These are phyloP conservation scores for Emergomyces africanus DNA, from an alignment of 2,329 filamentous ascomycete genomes.

Conservation along the genomic window DNA sequence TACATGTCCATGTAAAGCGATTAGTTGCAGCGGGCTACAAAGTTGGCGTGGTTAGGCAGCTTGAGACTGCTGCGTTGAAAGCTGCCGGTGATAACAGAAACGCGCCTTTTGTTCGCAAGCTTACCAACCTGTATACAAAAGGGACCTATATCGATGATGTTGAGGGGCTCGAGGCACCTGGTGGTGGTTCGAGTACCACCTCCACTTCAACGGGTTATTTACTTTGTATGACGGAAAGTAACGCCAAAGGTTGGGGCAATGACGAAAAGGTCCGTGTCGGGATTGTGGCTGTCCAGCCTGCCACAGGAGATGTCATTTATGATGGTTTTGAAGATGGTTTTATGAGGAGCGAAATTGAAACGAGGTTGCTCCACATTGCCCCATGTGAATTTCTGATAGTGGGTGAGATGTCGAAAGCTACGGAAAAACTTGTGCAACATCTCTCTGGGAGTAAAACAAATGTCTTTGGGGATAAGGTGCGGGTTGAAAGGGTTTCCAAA, in stretches of 20 bases:
- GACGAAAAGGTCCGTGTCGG: conserved; percentile 92
- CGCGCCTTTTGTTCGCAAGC: conserved; percentile 76
- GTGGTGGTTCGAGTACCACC: conserved; percentile 42
- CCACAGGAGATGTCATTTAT: conserved; percentile 90
- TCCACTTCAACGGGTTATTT: conserved; percentile 67
- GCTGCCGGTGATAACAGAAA: conserved; percentile 92
- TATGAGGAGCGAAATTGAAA: conserved; percentile 94
- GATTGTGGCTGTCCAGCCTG: conserved; percentile 85
- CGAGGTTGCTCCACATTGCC: conserved; percentile 83
- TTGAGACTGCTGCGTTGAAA: conserved; percentile 91
- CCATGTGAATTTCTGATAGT: conserved; percentile 93
- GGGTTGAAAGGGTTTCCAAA: conserved; percentile 67
- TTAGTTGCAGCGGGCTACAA: conserved; percentile 89
- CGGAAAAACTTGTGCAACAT: conserved; percentile 83
- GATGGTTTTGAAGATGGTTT: conserved; percentile 95
- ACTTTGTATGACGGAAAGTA: conserved; percentile 78
- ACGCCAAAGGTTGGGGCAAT: conserved; percentile 65
- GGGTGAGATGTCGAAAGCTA: conserved; percentile 76
- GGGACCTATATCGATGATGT: conserved; percentile 94
- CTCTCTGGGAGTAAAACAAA: conserved; percentile 81
- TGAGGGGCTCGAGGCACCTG: conserved; percentile 68
- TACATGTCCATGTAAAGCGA: conserved; percentile 88
- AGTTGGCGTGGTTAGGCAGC: conserved; percentile 84
- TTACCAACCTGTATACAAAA: conserved; percentile 96
- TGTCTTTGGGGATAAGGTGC: conserved; percentile 79